These are phyloP conservation scores for Boletus patriciae DNA, from an alignment of 768 basidiomycete genomes.

Conservation along the genomic window DNA sequence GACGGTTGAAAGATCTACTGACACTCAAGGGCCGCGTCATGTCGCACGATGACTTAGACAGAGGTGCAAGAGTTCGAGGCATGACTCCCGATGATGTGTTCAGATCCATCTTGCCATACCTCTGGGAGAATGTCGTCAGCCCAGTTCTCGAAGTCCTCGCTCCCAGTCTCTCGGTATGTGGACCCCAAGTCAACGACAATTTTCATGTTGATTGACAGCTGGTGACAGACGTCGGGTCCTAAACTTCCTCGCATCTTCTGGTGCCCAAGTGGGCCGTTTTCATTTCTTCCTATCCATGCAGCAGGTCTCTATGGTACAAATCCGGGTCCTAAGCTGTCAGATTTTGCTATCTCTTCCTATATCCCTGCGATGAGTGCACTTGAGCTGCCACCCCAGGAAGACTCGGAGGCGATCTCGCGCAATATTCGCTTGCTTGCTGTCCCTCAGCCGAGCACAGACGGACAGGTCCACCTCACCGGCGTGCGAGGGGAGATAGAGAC, in stretches of 20 bases:
- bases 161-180: not conserved
- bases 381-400: not conserved
- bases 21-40: too few relatives aligned
- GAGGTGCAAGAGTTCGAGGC: not conserved
- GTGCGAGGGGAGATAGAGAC: constrained; percentile 19
- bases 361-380: constrained; percentile 27
- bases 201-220: not conserved
- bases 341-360: constrained; percentile 22
- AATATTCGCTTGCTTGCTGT: constrained; percentile 9
- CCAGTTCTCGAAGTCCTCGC: not conserved
- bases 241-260: not conserved
- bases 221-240: not conserved
- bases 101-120: not conserved
- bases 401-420: not conserved
- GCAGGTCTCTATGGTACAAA: not conserved
- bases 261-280: not conserved
- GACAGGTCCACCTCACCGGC: not conserved
- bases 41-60: not conserved
- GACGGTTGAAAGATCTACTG: too few relatives aligned
- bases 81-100: not conserved
- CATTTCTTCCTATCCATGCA: not conserved
- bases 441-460: constrained; percentile 11
- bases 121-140: not conserved
- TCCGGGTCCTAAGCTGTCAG: not conserved
- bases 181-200: not conserved